phyloP scores from a whole-genome alignment of 495 filamentous ascomycete species.

The Penicillium goetzii region DNA sequence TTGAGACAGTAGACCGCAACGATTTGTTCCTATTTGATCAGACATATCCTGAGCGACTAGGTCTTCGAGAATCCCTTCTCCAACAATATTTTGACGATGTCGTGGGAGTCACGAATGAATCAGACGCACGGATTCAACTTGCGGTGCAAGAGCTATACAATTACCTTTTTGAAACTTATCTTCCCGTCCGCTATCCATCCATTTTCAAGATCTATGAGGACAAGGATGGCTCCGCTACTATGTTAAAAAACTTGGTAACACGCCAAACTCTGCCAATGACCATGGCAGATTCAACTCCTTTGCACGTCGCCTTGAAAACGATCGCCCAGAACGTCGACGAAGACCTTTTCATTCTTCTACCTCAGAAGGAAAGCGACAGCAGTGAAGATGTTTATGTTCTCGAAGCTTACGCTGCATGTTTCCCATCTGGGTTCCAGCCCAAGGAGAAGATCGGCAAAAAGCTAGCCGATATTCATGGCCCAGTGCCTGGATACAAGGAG shows the following conservation, averaged over 20 bases:
- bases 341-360: conserved; percentile 76
- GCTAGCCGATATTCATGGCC: conserved; percentile 69
- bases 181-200: conserved; percentile 65
- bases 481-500: conserved; percentile 68
- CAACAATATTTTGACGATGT: conserved; percentile 46
- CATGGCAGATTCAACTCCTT: background rate
- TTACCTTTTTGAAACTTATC: conserved; percentile 63
- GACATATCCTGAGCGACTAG: background rate
- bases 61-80: conserved; percentile 3
- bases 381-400: conserved; percentile 53
- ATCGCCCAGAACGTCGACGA: conserved; percentile 36
- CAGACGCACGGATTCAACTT: conserved; percentile 36
- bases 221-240: background rate
- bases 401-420: conserved; percentile 70
- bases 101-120: conserved; percentile 40
- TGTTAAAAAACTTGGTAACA: conserved; percentile 1
- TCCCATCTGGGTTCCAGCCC: conserved; percentile 73
- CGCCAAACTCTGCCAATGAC: background rate
- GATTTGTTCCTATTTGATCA: conserved; percentile 10
- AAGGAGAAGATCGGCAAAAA: conserved; percentile 63
- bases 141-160: conserved; percentile 67
- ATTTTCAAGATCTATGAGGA: conserved; percentile 52
- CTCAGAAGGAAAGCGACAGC: conserved; percentile 22
- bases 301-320: conserved; percentile 8
- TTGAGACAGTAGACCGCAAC: conserved; percentile 4